Percentiles rank a stretch among this genome's conserved stretches.
These are phyloP conservation scores for Comarum palustre DNA, from an alignment of 306 rosid species.

Conservation along the genomic window DNA sequence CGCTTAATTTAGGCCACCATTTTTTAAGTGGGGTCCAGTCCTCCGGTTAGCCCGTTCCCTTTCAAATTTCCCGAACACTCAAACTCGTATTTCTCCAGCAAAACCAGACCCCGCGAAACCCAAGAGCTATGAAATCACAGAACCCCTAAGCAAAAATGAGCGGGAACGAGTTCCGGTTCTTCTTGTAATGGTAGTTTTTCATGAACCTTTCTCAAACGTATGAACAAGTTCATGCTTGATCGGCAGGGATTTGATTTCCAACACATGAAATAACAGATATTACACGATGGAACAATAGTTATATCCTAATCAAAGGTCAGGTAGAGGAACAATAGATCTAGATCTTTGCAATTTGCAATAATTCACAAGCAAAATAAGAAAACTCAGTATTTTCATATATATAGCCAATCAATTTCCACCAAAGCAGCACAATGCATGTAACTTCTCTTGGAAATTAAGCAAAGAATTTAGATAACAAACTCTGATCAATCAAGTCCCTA, in stretches of 20 bases:
- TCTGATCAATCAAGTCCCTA: neutral
- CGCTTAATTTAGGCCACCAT: no score
- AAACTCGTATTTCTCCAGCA: neutral
- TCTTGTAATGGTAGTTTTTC: no score
- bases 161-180: constrained; percentile 91
- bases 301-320: no score
- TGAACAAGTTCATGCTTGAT: no score
- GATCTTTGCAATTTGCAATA: neutral
- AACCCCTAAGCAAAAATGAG: constrained; percentile 38
- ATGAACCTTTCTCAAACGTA: no score
- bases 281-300: no score
- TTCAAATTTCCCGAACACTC: neutral
- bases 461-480: neutral
- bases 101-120: neutral
- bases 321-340: no score
- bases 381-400: neutral
- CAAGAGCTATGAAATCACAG: neutral
- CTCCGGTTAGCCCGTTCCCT: neutral
- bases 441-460: neutral
- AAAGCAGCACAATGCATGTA: neutral
- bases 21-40: no score
- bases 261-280: no score
- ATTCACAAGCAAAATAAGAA: neutral
- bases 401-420: neutral
- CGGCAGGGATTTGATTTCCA: no score